Percentiles rank a stretch among this genome's conserved stretches.
Evolutionary conservation across 164 flowering plant genomes (phyloP).

Genomic region (Chloranthus sessilifolius): DNA sequence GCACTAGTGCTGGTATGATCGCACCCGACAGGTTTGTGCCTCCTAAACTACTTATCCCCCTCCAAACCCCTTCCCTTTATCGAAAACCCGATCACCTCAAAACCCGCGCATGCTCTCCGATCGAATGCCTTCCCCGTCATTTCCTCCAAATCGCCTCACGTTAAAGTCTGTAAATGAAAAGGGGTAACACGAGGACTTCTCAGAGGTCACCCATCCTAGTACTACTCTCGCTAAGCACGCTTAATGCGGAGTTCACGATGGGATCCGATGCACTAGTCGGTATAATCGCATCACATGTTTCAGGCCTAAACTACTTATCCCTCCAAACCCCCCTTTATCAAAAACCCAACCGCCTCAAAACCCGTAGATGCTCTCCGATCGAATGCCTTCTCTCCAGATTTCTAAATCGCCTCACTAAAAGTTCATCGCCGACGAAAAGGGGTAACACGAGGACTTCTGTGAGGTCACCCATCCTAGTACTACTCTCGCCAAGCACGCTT

Average conservation of each 20-base stretch:
- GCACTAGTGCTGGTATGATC: conserved; percentile 6
- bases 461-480: conserved; percentile 11
- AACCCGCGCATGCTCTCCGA: neutral
- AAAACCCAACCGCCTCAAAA: neutral
- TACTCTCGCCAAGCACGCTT: conserved; percentile 12
- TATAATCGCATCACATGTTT: neutral
- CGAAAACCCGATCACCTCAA: neutral
- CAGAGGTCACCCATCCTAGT: conserved; percentile 3
- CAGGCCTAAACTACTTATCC: neutral
- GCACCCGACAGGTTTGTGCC: neutral
- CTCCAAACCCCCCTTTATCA: neutral
- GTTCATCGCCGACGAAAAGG: neutral
- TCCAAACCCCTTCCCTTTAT: neutral
- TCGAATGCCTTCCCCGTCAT: neutral
- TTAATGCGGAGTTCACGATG: conserved; percentile 1
- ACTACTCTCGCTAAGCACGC: neutral
- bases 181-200: conserved; percentile 1
- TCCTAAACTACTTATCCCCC: neutral
- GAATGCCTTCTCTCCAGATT: neutral
- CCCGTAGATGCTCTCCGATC: neutral
- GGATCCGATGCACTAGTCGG: conserved; percentile 9
- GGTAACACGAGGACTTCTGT: conserved; percentile 3
- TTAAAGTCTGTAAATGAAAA: neutral
- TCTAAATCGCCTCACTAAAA: neutral
- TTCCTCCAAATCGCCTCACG: neutral